Evolutionary conservation across 2,329 filamentous ascomycete genomes (phyloP).

Genomic region (Apiospora hydei): DNA sequence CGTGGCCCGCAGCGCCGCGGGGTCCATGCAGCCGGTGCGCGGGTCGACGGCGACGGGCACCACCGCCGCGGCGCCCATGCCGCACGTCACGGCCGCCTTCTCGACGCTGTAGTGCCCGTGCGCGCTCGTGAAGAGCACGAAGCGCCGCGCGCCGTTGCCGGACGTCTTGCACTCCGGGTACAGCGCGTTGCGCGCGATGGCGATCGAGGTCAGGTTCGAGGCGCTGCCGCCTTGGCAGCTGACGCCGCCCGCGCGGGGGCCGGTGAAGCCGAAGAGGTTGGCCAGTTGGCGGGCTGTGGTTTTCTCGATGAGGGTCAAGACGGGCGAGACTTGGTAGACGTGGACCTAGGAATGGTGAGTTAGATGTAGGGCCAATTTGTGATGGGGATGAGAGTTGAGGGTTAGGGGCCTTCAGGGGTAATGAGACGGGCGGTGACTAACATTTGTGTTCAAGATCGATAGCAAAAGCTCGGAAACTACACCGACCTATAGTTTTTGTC

Average conservation of each 20-base stretch:
- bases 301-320: constrained; percentile 87
- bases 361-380: neutral
- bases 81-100: constrained; percentile 91
- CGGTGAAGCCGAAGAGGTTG: constrained; percentile 76
- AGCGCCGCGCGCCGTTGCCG: constrained; percentile 71
- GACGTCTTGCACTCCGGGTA: constrained; percentile 78
- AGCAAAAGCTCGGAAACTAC: constrained; percentile 86
- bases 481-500: constrained; percentile 63
- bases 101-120: constrained; percentile 96
- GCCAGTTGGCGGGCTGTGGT: constrained; percentile 77
- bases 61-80: constrained; percentile 79
- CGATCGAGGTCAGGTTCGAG: constrained; percentile 74
- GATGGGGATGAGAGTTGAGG: neutral
- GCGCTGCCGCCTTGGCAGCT: constrained; percentile 70
- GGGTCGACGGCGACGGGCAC: constrained; percentile 76
- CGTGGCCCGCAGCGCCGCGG: constrained; percentile 67
- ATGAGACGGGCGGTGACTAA: constrained; percentile 46
- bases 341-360: constrained; percentile 63
- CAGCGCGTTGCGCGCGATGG: constrained; percentile 83
- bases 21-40: constrained; percentile 72
- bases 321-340: constrained; percentile 93
- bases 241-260: constrained; percentile 70
- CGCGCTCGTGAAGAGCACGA: constrained; percentile 85
- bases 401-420: neutral
- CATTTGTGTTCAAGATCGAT: constrained; percentile 88